phyloP scores from a whole-genome alignment of 1,284 basidiomycete species.

The Testicularia cyperi region DNA sequence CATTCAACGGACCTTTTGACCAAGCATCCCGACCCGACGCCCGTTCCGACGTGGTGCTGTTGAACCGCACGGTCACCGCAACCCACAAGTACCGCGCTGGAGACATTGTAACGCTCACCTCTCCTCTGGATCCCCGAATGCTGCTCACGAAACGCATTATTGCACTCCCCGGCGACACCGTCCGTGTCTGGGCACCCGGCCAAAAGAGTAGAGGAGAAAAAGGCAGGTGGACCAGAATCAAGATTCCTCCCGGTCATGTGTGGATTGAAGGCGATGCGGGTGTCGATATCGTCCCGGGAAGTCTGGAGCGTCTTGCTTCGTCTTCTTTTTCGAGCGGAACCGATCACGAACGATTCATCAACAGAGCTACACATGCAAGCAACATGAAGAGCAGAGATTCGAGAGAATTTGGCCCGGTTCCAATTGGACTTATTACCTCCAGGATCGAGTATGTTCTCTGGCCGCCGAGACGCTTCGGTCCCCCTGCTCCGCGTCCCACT shows the following conservation, averaged over 20 bases:
- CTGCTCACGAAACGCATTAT: slow-evolving; percentile 65
- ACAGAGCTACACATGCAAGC: neutral
- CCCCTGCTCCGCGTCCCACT: slow-evolving; percentile 19
- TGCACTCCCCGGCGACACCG: slow-evolving; percentile 64
- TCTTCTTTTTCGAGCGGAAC: slow-evolving; percentile 1
- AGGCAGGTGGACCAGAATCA: slow-evolving; percentile 31
- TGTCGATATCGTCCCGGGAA: slow-evolving; percentile 39
- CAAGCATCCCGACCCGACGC: slow-evolving; percentile 58
- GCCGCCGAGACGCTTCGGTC: slow-evolving; percentile 58
- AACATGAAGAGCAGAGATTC: slow-evolving; percentile 59
- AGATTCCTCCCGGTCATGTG: slow-evolving; percentile 56
- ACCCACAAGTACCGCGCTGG: slow-evolving; percentile 60
- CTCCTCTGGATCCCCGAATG: slow-evolving; percentile 62
- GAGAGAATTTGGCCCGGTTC: slow-evolving; percentile 65
- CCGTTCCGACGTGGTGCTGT: slow-evolving; percentile 64
- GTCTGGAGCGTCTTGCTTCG: slow-evolving; percentile 4
- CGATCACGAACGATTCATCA: slow-evolving; percentile 23
- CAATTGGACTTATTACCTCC: slow-evolving; percentile 62
- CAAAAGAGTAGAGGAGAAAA: neutral
- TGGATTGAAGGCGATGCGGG: slow-evolving; percentile 66
- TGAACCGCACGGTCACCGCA: slow-evolving; percentile 62
- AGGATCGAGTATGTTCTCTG: slow-evolving; percentile 62
- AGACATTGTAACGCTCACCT: slow-evolving; percentile 65
- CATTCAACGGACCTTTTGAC: slow-evolving; percentile 22
- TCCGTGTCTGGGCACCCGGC: slow-evolving; percentile 55